These are phyloP conservation scores for Ilyonectria robusta DNA, from an alignment of 2,329 filamentous ascomycete species.

Conservation along the genomic window DNA sequence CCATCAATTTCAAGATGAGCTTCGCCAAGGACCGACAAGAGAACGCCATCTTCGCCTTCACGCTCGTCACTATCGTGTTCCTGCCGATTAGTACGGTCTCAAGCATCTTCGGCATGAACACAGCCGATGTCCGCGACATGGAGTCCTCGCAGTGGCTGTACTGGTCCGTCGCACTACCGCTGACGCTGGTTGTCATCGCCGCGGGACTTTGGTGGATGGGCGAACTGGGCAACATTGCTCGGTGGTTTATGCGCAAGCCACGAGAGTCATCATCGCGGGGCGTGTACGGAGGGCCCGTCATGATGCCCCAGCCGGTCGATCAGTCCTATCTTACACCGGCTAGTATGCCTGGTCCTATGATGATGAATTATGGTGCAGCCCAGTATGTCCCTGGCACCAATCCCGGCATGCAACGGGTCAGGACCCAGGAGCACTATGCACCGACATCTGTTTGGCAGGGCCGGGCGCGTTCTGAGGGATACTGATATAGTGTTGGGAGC, in stretches of 20 bases:
- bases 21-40: constrained; percentile 62
- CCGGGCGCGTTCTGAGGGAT: constrained; percentile 2
- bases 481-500: neutral
- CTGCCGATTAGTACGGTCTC: constrained; percentile 62
- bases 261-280: constrained; percentile 22
- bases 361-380: constrained; percentile 24
- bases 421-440: neutral
- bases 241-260: constrained; percentile 47
- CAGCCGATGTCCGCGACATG: constrained; percentile 65
- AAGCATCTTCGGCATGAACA: constrained; percentile 69
- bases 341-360: constrained; percentile 4
- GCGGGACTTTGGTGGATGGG: constrained; percentile 60
- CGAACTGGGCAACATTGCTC: constrained; percentile 54
- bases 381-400: constrained; percentile 15
- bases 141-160: constrained; percentile 63
- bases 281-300: constrained; percentile 25
- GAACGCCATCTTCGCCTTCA: constrained; percentile 64
- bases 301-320: constrained; percentile 29
- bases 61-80: constrained; percentile 65
- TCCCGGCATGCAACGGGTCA: neutral
- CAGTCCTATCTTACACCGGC: constrained; percentile 24
- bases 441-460: neutral
- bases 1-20: constrained; percentile 54
- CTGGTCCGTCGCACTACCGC: constrained; percentile 64
- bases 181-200: constrained; percentile 59